Evolutionary conservation across 352 stramenopile species (phyloP), one percentile per base, ranked within the genome.

Genomic region (Phytopythium mirpurense): DNA sequence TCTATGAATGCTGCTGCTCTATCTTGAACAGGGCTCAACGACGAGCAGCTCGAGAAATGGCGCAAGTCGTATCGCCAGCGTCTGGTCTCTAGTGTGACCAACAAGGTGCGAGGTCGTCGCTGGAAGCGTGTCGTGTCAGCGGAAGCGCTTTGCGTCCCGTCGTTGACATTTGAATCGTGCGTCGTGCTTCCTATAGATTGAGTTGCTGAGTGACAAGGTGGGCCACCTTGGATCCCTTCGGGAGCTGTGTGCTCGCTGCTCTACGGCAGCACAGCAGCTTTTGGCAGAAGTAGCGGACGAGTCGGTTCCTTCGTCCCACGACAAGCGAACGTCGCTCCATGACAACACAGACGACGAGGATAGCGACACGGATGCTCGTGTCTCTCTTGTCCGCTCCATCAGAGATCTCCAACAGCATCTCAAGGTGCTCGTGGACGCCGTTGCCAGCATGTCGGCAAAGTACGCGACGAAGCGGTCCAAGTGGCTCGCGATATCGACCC

Each of bases 401-500:
- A 45, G 42, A 21, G n/a, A 18, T 21, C 19, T 54, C 4, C 23
- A 45, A 18, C 18, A 21, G 15, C 35, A 54, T 1, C 32, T 54
- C 23, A 54, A n/a, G 23, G 34, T 35, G 34, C 12, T 54, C 15
- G 1, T 18, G 21, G 48, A 45, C 15, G 48, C 24, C n/a, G 24
- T 54, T 21, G 24, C 48, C 24, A 26, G 34, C 48, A 32, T 54
- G 31, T 44, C 48, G 15, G 45, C 48, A 12, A 44, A 54, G 21
- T 54, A 54, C 24, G 32, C 48, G 16, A 34, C 24, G 4, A 54
- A 54, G 5, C 23, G 48, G 59, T 72, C 79, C 5, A 78, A 74
- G 40, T 92, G 82, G 82, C 52, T 90, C 10, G 78, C 79, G 8
- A 57, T 86, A 16, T 89, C 75, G 19, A 90, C 77, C 43, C 82